These are phyloP conservation scores for Sugiyamaella xylanicola DNA, from an alignment of 1,139 yeast genomes.

Conservation along the genomic window DNA sequence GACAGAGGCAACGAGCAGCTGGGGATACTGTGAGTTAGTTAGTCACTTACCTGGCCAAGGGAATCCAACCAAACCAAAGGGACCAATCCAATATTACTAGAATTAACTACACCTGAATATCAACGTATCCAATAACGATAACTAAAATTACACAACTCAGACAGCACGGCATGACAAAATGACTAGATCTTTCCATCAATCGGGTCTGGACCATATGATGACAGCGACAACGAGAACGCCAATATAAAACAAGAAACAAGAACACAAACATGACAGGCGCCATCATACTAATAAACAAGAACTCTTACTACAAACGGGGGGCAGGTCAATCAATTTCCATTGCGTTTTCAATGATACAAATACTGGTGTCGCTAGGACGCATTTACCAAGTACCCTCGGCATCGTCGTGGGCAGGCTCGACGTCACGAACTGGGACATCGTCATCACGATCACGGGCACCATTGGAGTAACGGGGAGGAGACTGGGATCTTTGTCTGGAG, in stretches of 20 bases:
- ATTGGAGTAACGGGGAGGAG: conserved; percentile 23
- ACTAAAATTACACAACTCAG: conserved; percentile 16
- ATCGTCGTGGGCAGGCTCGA: conserved; percentile 14
- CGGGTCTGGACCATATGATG: conserved; percentile 5
- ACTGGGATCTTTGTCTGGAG: conserved; percentile 19
- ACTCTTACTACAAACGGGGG: background rate
- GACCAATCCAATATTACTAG: background rate
- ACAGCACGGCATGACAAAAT: conserved; percentile 14
- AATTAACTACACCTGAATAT: conserved; percentile 6
- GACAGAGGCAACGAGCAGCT: too few relatives aligned
- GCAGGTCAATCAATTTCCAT: too few relatives aligned
- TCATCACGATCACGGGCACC: conserved; percentile 22
- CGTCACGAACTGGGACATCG: conserved; percentile 18
- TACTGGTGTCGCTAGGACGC: too few relatives aligned
- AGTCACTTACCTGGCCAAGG: background rate
- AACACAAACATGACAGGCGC: too few relatives aligned
- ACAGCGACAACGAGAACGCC: background rate
- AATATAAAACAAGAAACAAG: too few relatives aligned
- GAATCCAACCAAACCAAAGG: background rate
- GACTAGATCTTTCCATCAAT: conserved; percentile 5
- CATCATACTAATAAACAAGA: conserved; percentile 10
- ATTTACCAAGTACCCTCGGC: conserved; percentile 20
- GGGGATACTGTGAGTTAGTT: background rate
- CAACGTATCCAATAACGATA: conserved; percentile 10
- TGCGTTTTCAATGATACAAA: too few relatives aligned